phyloP scores from a whole-genome alignment of 2,329 filamentous ascomycete genomes.

The Venturia carpophila region DNA sequence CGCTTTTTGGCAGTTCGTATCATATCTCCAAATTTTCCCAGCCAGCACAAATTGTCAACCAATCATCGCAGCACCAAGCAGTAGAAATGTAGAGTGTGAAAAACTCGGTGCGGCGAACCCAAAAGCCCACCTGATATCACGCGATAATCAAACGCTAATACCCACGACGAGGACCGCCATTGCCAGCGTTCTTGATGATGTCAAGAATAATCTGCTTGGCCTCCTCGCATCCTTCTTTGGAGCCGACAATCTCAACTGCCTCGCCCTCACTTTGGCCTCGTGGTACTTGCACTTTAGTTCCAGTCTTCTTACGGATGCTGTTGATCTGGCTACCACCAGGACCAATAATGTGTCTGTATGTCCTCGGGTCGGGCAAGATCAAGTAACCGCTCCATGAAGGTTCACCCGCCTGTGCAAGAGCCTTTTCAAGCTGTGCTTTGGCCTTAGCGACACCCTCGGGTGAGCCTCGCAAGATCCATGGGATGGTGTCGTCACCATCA shows the following conservation, averaged over 20 bases:
- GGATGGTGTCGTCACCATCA: slow-evolving; percentile 51
- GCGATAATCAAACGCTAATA: background rate
- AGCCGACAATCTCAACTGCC: slow-evolving; percentile 83
- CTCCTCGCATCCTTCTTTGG: slow-evolving; percentile 70
- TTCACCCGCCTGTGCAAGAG: slow-evolving; percentile 63
- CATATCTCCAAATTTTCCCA: background rate
- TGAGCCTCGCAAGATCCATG: slow-evolving; percentile 80
- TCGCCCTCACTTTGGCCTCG: slow-evolving; percentile 61
- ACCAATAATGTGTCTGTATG: slow-evolving; percentile 86
- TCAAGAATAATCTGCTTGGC: slow-evolving; percentile 84
- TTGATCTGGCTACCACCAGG: slow-evolving; percentile 87
- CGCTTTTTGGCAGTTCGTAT: background rate
- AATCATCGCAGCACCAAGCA: background rate
- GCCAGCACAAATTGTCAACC: background rate
- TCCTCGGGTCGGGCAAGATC: slow-evolving; percentile 78
- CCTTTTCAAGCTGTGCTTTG: slow-evolving; percentile 62
- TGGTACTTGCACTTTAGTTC: slow-evolving; percentile 89
- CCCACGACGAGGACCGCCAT: background rate
- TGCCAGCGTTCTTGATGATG: slow-evolving; percentile 10
- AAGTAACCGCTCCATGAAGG: slow-evolving; percentile 75
- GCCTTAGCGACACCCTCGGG: slow-evolving; percentile 76
- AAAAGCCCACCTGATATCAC: slow-evolving; percentile 1
- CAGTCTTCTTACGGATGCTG: slow-evolving; percentile 81
- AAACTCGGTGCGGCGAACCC: background rate
- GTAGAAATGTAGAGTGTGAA: background rate